phyloP scores from a whole-genome alignment of 73 alveolate species.

The Paramecium sonneborni region DNA sequence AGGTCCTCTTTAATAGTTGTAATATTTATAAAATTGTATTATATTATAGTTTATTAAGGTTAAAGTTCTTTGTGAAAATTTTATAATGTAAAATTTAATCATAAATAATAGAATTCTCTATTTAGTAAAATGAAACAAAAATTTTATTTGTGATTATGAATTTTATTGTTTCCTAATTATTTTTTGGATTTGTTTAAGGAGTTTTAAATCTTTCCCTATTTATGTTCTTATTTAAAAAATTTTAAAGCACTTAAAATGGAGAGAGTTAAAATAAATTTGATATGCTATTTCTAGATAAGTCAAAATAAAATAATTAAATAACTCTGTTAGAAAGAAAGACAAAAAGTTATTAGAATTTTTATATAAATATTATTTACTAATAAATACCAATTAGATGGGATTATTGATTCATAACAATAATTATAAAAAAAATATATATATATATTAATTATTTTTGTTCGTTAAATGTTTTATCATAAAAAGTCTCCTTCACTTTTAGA shows the following conservation, averaged over 20 bases:
- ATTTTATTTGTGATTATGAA: too few relatives aligned
- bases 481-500: slow-evolving; percentile 8
- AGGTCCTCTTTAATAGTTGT: too few relatives aligned
- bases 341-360: not conserved
- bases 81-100: not conserved
- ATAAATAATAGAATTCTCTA: not conserved
- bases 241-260: too few relatives aligned
- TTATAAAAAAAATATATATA: not conserved
- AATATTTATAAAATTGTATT: too few relatives aligned
- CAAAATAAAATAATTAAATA: too few relatives aligned
- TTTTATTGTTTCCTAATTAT: not conserved
- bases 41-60: not conserved
- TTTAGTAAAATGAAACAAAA: too few relatives aligned
- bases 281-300: too few relatives aligned
- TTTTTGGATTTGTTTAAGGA: too few relatives aligned
- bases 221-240: too few relatives aligned
- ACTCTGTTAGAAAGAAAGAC: too few relatives aligned
- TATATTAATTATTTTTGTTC: not conserved
- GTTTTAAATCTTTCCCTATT: too few relatives aligned
- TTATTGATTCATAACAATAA: not conserved
- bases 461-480: not conserved
- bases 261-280: too few relatives aligned
- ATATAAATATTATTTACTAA: not conserved
- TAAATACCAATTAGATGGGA: not conserved
- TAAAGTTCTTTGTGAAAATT: not conserved